These are phyloP conservation scores for Teunomyces barrocoloradensis DNA, from an alignment of 805 yeast species.

Conservation along the genomic window DNA sequence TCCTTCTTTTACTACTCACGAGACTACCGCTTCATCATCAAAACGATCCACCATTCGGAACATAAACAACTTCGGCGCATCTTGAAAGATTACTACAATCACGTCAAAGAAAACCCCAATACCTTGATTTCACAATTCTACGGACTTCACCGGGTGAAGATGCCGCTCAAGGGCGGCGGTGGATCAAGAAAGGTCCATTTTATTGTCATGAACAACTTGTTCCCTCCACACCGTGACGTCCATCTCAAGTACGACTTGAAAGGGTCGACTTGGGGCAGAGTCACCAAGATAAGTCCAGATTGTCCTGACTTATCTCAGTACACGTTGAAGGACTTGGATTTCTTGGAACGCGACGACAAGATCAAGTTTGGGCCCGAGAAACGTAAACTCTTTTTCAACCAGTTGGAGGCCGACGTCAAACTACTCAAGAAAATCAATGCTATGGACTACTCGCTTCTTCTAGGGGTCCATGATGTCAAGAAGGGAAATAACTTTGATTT, in stretches of 20 bases:
- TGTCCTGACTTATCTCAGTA: slow-evolving; percentile 28
- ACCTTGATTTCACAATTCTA: slow-evolving; percentile 93
- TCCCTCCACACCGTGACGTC: slow-evolving; percentile 89
- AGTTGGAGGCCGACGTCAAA: slow-evolving; percentile 71
- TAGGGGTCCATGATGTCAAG: slow-evolving; percentile 81
- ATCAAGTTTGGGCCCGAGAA: slow-evolving; percentile 78
- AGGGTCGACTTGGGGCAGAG: slow-evolving; percentile 86
- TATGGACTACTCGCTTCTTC: slow-evolving; percentile 90
- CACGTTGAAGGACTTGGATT: slow-evolving; percentile 84
- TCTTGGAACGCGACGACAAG: slow-evolving; percentile 64
- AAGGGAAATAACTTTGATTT: slow-evolving; percentile 47
- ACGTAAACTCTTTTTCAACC: slow-evolving; percentile 56
- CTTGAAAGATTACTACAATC: slow-evolving; percentile 72
- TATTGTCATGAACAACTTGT: slow-evolving; percentile 93
- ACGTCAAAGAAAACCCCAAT: slow-evolving; percentile 80
- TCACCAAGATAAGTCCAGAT: slow-evolving; percentile 40
- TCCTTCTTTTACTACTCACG: slow-evolving; percentile 93
- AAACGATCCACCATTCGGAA: slow-evolving; percentile 91
- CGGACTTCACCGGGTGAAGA: slow-evolving; percentile 89
- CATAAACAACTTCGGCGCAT: slow-evolving; percentile 78
- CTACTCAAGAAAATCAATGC: slow-evolving; percentile 73
- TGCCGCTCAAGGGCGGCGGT: slow-evolving; percentile 61
- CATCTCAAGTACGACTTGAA: slow-evolving; percentile 86
- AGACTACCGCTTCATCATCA: slow-evolving; percentile 91
- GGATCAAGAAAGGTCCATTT: slow-evolving; percentile 77